Base-by-base conservation (phyloP, 1,284 basidiomycete genomes). In the Heterobasidion irregulare region DNA sequence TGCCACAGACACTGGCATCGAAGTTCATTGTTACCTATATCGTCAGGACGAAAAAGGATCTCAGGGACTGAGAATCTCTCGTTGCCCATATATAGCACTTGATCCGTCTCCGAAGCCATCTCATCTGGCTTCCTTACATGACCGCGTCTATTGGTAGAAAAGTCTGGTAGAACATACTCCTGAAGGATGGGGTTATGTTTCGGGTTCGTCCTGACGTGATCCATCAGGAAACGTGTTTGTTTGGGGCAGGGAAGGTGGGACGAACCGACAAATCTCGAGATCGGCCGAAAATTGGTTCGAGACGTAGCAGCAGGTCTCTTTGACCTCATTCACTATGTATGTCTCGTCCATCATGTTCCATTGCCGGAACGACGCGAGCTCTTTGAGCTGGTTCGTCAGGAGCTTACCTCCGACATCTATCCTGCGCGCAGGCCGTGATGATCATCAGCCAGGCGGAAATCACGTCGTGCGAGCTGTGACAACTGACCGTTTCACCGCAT, bases 311-410 rank as follows among this genome's bases (percentile, higher is more conserved):
- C 91, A 94, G 12, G 78, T 71, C 66, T 92, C 92, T 68, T 96
- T 94, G 63, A 94, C 87, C 60, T 90, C 81, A 71, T 94, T 94
- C 72, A 97, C 88, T 64, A 98, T 87, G 69, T 89, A 83, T 0
- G 92, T 94, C 71, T 97, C 90, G 66, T 98, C 94, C 83, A 94
- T 94, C 90, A 98, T 93, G 69, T 98, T 94, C 89, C 92, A 96
- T 66, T 98, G 95, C 35, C 93, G 84, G 69, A 92, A 98, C 10
- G 93, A 96, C 10, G 96, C 83, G 51, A 94, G 78, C 66, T 95
- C 92, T 65, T 98, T 97, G 38, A 98, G 78, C 53, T 96, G 89
- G 71, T 97, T 98, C 32, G 95, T 98, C 55, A 98, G 70, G 12
- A 98, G 77, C 71, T 97, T 97, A 52, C 95, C 95, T 53, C 94